Conservation (phyloP, 2,329 filamentous ascomycete genomes). For the Aciculosporium take region DNA sequence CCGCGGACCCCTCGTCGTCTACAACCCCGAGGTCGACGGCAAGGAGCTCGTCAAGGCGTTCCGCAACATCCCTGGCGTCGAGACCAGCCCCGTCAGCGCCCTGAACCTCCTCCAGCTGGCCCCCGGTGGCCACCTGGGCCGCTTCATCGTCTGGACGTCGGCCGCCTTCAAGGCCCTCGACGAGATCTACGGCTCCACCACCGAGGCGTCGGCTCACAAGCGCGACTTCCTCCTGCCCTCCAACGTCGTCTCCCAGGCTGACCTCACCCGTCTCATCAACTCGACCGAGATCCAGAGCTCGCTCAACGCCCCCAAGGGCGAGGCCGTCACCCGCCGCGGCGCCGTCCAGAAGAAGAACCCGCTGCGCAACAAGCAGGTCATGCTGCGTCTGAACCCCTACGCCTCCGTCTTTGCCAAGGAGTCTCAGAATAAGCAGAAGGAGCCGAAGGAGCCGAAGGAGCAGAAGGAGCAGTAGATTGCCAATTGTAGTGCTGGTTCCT, state of each 20-base stretch:
- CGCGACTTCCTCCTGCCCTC: conserved; percentile 96
- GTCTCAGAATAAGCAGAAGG: conserved; percentile 26
- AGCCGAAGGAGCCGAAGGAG: too few relatives aligned
- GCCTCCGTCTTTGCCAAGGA: conserved; percentile 76
- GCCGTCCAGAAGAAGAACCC: conserved; percentile 99
- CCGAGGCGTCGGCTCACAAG: conserved; percentile 81
- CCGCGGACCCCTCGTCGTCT: conserved; percentile 94
- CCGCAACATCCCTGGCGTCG: conserved; percentile 98
- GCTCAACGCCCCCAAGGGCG: conserved; percentile 80
- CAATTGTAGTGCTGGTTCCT: too few relatives aligned
- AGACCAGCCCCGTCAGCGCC: conserved; percentile 85
- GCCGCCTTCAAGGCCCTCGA: conserved; percentile 93
- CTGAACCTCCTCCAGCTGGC: conserved; percentile 99
- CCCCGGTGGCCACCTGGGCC: conserved; percentile 94
- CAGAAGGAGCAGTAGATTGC: too few relatives aligned
- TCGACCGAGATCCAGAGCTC: conserved; percentile 96
- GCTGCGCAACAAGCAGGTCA: conserved; percentile 95
- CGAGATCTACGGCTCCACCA: conserved; percentile 91
- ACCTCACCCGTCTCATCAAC: conserved; percentile 98
- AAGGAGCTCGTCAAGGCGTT: conserved; percentile 87
- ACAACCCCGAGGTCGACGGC: conserved; percentile 89
- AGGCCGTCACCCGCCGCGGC: conserved; percentile 75
- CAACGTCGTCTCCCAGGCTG: conserved; percentile 84
- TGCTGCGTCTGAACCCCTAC: conserved; percentile 98
- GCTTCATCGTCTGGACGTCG: conserved; percentile 98